Percentiles rank a stretch among this genome's conserved stretches.
Conservation (phyloP, 371 early-diverging fungal species). For the Circinella umbellata region DNA sequence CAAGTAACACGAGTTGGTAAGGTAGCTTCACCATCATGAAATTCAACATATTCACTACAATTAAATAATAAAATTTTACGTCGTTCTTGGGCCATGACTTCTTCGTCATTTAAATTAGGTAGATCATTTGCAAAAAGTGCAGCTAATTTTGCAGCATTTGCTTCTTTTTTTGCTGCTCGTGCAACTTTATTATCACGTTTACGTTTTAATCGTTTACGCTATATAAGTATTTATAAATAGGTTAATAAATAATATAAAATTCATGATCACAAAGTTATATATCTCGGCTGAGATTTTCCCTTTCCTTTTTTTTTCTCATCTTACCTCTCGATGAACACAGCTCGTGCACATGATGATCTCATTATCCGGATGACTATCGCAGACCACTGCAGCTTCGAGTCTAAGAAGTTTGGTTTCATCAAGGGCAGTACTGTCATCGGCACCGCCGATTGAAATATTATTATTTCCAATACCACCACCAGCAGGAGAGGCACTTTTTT, state of each 20-base stretch:
- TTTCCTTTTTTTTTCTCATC: too few relatives aligned
- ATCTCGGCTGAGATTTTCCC: too few relatives aligned
- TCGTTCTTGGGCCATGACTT: constrained; percentile 54
- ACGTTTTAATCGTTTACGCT: constrained; percentile 58
- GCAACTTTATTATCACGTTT: constrained; percentile 62
- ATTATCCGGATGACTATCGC: constrained; percentile 73
- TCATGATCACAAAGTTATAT: too few relatives aligned
- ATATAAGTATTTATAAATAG: constrained; percentile 4
- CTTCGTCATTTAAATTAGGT: constrained; percentile 49
- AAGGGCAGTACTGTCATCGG: constrained; percentile 38
- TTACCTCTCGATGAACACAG: constrained; percentile 77
- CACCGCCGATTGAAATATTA: not conserved
- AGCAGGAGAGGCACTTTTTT: constrained; percentile 20
- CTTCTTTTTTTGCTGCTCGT: constrained; percentile 54
- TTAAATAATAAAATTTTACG: constrained; percentile 70
- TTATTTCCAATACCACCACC: not conserved
- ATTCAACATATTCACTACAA: constrained; percentile 73
- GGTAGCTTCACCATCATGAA: constrained; percentile 75
- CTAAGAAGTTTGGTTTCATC: constrained; percentile 40
- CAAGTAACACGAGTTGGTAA: constrained; percentile 83
- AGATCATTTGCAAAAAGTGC: constrained; percentile 48
- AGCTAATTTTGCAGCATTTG: constrained; percentile 51
- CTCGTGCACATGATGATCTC: constrained; percentile 74
- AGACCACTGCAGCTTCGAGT: constrained; percentile 74
- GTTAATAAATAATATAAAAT: too few relatives aligned